phyloP scores from a whole-genome alignment of 345 rosid genomes.

The Arabis hirsuta region DNA sequence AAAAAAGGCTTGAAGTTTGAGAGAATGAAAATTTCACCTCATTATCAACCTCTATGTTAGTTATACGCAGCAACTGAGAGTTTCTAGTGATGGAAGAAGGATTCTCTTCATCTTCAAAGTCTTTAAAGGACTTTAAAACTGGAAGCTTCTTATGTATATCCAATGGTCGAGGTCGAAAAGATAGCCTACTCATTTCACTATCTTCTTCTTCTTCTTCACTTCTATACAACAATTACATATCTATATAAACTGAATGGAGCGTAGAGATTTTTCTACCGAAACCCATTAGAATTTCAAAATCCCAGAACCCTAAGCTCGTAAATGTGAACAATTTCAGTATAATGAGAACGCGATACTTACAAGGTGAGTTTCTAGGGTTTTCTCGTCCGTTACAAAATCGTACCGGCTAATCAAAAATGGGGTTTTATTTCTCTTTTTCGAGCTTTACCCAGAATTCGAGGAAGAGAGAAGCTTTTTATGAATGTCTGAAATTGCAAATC shows the following conservation, averaged over 20 bases:
- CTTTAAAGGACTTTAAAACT: constrained; percentile 81
- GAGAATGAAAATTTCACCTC: constrained; percentile 45
- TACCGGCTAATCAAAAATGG: not conserved
- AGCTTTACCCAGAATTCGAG: constrained; percentile 2
- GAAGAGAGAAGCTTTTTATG: not conserved
- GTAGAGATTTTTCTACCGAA: not conserved
- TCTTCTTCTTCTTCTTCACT: constrained; percentile 5
- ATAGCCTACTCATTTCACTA: constrained; percentile 76
- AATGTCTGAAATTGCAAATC: constrained; percentile 9
- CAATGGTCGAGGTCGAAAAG: constrained; percentile 91
- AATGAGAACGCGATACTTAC: constrained; percentile 22
- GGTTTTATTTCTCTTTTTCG: not conserved
- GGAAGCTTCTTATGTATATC: constrained; percentile 98
- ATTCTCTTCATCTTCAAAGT: constrained; percentile 89
- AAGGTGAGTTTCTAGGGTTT: constrained; percentile 34
- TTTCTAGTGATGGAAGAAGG: constrained; percentile 71
- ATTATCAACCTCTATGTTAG: constrained; percentile 53
- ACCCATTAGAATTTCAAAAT: not conserved
- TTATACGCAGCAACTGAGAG: constrained; percentile 69
- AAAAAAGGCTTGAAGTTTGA: not conserved
- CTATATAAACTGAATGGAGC: not conserved
- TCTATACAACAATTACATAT: constrained; percentile 6
- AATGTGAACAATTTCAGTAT: constrained; percentile 13
- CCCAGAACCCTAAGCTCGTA: constrained; percentile 14
- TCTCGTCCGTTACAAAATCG: not conserved